These are phyloP conservation scores for Xanthoconium separans DNA, from an alignment of 1,284 basidiomycete genomes.

Conservation along the genomic window DNA sequence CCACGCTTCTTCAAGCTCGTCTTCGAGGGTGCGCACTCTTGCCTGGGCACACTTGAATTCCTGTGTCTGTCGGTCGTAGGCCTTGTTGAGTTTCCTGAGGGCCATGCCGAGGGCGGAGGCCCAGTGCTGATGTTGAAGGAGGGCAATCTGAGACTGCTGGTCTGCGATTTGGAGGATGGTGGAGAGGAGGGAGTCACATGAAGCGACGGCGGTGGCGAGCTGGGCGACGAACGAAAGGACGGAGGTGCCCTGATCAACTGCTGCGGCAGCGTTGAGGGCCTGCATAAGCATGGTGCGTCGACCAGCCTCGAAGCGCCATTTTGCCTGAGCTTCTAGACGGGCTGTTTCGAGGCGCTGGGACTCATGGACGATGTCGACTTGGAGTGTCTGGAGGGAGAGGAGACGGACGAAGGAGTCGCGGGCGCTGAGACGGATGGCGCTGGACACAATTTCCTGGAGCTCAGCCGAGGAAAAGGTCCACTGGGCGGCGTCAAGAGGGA, in stretches of 20 bases:
- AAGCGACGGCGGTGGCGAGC: conserved; percentile 55
- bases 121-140: conserved; percentile 62
- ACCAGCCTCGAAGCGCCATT: conserved; percentile 68
- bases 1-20: conserved; percentile 80
- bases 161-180: conserved; percentile 57
- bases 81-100: conserved; percentile 72
- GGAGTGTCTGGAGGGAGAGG: conserved; percentile 58
- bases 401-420: conserved; percentile 71
- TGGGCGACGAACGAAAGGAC: conserved; percentile 49
- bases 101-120: conserved; percentile 73
- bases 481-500: conserved; percentile 70
- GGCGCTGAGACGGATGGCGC: conserved; percentile 69
- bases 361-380: conserved; percentile 57
- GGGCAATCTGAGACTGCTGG: conserved; percentile 61
- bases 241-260: conserved; percentile 21
- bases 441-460: conserved; percentile 70
- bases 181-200: conserved; percentile 58
- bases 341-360: conserved; percentile 52
- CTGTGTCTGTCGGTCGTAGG: conserved; percentile 60
- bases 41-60: conserved; percentile 52
- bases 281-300: conserved; percentile 70
- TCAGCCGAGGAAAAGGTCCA: conserved; percentile 72
- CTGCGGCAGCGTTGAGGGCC: conserved; percentile 47
- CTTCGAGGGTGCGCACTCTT: conserved; percentile 55
- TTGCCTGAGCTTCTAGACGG: conserved; percentile 53